Base-by-base conservation (phyloP, 768 basidiomycete species). In the Tylopilus vinaceipallidus region DNA sequence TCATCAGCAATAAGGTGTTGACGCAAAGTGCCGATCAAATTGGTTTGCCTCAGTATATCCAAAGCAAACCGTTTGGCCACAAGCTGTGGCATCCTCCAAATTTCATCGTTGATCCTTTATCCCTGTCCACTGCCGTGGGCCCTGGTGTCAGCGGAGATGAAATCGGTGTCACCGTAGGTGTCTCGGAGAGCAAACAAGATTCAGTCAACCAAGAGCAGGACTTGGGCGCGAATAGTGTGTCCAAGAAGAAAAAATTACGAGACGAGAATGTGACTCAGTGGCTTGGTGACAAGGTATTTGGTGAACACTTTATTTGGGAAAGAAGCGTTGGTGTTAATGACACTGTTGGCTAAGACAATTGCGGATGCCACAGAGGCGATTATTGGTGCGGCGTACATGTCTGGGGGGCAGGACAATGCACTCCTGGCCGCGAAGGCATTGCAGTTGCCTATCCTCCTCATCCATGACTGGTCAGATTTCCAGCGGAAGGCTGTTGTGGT, bases 331-430 rank as follows among this genome's bases (percentile, higher is more conserved):
- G 17, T 52, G 9, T 42, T 63, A 45, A 67, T 42, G 42, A 34
- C 32, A 20, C 52, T 45, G 16, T 57, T 49, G 16, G 33, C 59
- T 22, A 27, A 92, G 91, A 81, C 83, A 19, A 74, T 91, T 24
- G 91, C 91, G 42, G 91, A 94, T 67, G 87, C 91, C 36, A 79
- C 81, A 9, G 91, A 94, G 67, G 88, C 91, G 4, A 81, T 93
- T 51, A 82, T 92, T 23, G 91, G 86, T 29, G 91, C 90, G 16
- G 88, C 86, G 5, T 91, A 84, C 62, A 72, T 88, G 38, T 81
- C 84, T 20, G 85, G 86, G 11, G 91, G 89, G 45, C 73, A 75
- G 42, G 84, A 88, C 45, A 66, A 69, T 17, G 91, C 85, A 6
- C 75, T 91, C 39, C 75, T 76, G 52, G 80, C 76, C 20, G 76